These are phyloP conservation scores for Solanum hybrid DNA, from an alignment of 305 asterid genomes.

Conservation along the genomic window DNA sequence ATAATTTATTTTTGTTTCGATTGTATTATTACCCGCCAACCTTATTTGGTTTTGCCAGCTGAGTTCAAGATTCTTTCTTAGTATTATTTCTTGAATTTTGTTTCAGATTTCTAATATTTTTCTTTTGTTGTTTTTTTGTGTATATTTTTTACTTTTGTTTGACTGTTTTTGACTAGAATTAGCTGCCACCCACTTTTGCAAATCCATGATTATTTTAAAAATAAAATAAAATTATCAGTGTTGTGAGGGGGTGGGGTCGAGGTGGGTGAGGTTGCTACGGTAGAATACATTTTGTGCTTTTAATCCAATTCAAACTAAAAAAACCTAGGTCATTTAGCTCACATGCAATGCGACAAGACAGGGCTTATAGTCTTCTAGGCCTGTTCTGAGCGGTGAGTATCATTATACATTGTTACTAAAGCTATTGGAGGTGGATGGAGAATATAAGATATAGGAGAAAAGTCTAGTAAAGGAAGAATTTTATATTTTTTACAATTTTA, in stretches of 20 bases:
- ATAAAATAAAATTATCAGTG: no score
- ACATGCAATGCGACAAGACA: no score
- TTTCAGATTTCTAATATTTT: not conserved
- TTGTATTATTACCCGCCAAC: slow-evolving; percentile 11
- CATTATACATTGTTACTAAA: no score
- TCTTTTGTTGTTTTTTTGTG: not conserved
- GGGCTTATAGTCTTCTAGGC: no score
- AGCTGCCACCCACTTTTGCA: not conserved
- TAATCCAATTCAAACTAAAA: no score
- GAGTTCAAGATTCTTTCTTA: slow-evolving; percentile 3
- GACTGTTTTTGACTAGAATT: not conserved
- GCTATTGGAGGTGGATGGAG: not conserved
- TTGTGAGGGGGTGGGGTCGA: not conserved
- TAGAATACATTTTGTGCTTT: no score
- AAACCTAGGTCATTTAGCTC: no score
- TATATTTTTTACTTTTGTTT: not conserved
- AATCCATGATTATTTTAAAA: not conserved
- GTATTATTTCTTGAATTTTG: not conserved
- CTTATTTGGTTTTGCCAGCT: slow-evolving; percentile 7
- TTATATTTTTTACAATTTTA: not conserved
- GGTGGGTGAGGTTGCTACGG: not conserved
- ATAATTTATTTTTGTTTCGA: not conserved
- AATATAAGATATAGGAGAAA: not conserved
- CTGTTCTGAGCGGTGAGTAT: no score
- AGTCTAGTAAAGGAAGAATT: not conserved